Evolutionary conservation across 73 alveolate genomes (phyloP), one percentile per base, ranked within the genome.

Genomic region (Stentor roeselii): DNA sequence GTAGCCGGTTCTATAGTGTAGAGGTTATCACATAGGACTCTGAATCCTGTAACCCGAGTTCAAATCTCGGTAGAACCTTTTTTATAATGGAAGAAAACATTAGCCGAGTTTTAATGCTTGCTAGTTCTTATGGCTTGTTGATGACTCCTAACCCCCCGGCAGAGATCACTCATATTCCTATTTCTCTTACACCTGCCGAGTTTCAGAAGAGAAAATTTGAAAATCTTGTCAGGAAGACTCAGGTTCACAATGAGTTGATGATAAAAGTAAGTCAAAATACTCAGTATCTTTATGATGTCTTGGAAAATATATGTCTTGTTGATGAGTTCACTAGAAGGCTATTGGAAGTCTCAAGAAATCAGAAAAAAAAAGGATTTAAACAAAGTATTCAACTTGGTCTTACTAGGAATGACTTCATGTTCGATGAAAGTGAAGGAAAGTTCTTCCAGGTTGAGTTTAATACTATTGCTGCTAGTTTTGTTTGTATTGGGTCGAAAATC

Each of bases 401-500:
- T 11, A 61, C 90, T 42, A 89, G 99, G 84, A 86, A 90, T 75
- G 99, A 95, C 88, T 95, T 89, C 91, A 92, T 95, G 98, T 61
- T 94, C 36, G 97, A 94, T 82, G 83, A 60, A 75, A 82, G 3
- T 27, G 27, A 89, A 21, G 77, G 82, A 3, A 42, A 60, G 40
- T 84, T 91, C 40, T 78, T 82, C 61, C 61, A 89, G 83, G 92
- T 89, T 36, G 97, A 92, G 76, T 87, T 41, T 58, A 92, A 92
- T 78, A 92, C 95, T 0, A 90, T 92, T 27, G 92, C 94, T 27
- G 88, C 93, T 0, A 82, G 92, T 2, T 89, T 91, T 82, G 94
- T 91, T 15, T 61, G 91, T 42, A 84, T 89, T 1, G 85, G 94
- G 42, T 50, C 76, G 30, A 85, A 87, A 42, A 75, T 86, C 0